Evolutionary conservation across 345 rosid species (phyloP), one percentile per base, ranked within the genome.

Genomic region (Excoecaria agallocha): DNA sequence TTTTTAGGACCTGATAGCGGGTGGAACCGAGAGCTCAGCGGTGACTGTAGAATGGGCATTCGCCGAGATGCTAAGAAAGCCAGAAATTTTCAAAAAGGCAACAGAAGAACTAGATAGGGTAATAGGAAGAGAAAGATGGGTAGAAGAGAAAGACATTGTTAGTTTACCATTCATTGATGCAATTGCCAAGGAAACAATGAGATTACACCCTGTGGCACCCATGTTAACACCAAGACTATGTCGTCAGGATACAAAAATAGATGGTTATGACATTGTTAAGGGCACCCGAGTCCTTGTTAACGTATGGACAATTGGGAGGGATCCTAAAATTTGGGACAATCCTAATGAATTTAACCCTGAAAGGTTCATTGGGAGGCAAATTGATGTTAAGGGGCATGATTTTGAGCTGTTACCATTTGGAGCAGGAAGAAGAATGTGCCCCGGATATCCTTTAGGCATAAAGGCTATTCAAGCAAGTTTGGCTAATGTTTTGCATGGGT

Each of bases 381-480:
- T 87, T 6, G 92, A 90, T 24, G 87, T 88, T 8, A 86, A 82
- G 66, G 95, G 95, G 0, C 89, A 82, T 49, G 89, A 88, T 38
- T 90, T 80, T 5, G 85, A 88, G 82, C 49, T 90, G 43, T 20
- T 88, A 68, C 92, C 95, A 1, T 90, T 90, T 45, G 95, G 95
- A 0, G 80, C 95, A 0, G 92, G 95, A 13, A 83, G 92, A 74
- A 82, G 93, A 80, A 90, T 87, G 89, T 90, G 95, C n/a, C 95
- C 95, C 3, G 93, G 95, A 7, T 88, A 88, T 50, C 73, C 83
- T 71, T 69, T 88, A 0, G 94, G 90, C 10, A 56, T 90, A 0
- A 90, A 90, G 80, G 87, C 88, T 63, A 86, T 90, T 45, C 87
- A 82, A 54, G 20, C 81, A 15, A 85, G 84, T 64, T 55, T 88